A percentile compares a stretch with the other conserved stretches of the same genome.
Evolutionary conservation across 23 red algal genomes (phyloP).

Genomic region (Gracilaria domingensis): DNA sequence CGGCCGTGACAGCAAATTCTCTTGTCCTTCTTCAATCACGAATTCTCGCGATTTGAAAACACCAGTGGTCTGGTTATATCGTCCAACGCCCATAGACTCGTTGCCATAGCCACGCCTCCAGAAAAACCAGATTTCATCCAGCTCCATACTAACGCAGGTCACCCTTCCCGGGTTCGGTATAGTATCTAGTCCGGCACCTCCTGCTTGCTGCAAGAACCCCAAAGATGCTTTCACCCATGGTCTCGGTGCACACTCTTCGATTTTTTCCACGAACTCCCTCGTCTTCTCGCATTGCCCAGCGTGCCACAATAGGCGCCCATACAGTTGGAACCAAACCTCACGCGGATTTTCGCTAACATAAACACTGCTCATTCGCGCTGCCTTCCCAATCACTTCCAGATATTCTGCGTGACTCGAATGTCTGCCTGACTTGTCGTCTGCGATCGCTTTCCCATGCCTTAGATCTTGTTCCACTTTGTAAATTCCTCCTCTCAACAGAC

Average conservation of each 20-base stretch:
- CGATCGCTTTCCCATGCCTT: too few species aligned
- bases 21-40: too few species aligned
- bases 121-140: not conserved
- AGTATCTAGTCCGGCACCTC: not conserved
- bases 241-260: constrained; percentile 5
- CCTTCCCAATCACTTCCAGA: constrained; percentile 3
- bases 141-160: not conserved
- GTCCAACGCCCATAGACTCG: not conserved
- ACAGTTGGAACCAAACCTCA: constrained; percentile 18
- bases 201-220: constrained; percentile 15
- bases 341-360: not conserved
- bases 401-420: not conserved
- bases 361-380: not conserved
- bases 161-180: not conserved
- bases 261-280: not conserved
- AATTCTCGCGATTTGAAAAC: not conserved
- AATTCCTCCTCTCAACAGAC: too few species aligned
- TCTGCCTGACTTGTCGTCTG: too few species aligned
- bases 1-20: too few species aligned
- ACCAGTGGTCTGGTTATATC: not conserved
- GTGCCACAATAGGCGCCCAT: constrained; percentile 25
- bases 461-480: too few species aligned
- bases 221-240: constrained; percentile 21
- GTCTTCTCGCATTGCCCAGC: constrained; percentile 4
- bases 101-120: too few species aligned